These are phyloP conservation scores for Isabelozyma gotoi DNA, from an alignment of 805 yeast species.

Conservation along the genomic window DNA sequence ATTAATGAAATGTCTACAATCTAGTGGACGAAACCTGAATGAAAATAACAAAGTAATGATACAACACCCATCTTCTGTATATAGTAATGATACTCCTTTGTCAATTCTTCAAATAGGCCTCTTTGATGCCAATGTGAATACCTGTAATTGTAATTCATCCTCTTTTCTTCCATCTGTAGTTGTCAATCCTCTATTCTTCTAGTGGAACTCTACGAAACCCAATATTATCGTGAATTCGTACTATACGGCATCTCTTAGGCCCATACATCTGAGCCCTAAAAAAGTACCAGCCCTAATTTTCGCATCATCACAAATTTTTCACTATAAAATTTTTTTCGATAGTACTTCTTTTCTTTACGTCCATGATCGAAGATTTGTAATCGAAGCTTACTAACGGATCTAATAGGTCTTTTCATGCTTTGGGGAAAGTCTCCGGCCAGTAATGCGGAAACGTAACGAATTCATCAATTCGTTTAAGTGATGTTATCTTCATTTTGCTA, in stretches of 20 bases:
- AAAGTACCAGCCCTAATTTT: background rate
- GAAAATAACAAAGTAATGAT: too few species aligned
- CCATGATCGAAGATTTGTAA: constrained; percentile 76
- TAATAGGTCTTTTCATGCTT: constrained; percentile 41
- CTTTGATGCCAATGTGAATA: too few species aligned
- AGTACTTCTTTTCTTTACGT: constrained; percentile 33
- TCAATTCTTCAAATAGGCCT: too few species aligned
- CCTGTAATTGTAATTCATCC: background rate
- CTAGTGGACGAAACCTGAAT: too few species aligned
- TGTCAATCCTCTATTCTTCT: too few species aligned
- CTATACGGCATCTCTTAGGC: background rate
- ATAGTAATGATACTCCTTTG: too few species aligned
- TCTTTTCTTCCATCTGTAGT: background rate
- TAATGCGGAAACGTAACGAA: constrained; percentile 61
- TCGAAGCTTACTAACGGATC: constrained; percentile 67
- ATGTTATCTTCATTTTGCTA: background rate
- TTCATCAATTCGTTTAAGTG: constrained; percentile 24
- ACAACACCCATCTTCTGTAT: too few species aligned
- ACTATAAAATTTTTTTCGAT: constrained; percentile 2
- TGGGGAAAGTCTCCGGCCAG: constrained; percentile 92
- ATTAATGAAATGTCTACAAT: background rate
- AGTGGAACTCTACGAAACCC: too few species aligned
- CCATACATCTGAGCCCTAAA: background rate
- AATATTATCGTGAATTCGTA: too few species aligned
- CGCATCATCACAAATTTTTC: background rate